Conservation (phyloP, 1,284 basidiomycete species). For the Cerrena zonata region DNA sequence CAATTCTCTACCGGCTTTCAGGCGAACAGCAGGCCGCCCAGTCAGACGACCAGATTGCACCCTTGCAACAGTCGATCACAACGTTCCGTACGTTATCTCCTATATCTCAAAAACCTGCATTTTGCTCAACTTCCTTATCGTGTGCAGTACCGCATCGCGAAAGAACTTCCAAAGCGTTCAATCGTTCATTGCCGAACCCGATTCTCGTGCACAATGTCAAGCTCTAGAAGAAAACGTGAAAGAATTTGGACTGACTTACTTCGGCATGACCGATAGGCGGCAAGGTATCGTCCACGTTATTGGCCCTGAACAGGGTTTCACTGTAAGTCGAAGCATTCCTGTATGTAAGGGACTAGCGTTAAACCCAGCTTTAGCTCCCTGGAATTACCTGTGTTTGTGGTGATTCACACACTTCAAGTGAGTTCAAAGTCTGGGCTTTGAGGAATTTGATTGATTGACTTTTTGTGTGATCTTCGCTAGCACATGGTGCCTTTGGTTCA, state of each 20-base stretch:
- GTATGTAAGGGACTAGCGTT: neutral
- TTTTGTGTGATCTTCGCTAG: constrained; percentile 32
- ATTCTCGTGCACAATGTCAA: constrained; percentile 86
- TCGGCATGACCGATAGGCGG: constrained; percentile 85
- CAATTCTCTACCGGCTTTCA: constrained; percentile 24
- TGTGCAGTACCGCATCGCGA: constrained; percentile 73
- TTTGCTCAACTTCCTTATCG: constrained; percentile 1
- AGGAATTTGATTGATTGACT: neutral
- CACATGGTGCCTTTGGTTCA: constrained; percentile 93
- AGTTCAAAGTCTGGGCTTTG: constrained; percentile 21
- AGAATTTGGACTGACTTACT: constrained; percentile 91
- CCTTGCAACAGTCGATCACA: constrained; percentile 92
- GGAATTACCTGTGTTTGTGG: constrained; percentile 95
- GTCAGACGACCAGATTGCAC: constrained; percentile 92
- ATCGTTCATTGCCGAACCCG: constrained; percentile 81
- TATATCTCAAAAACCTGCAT: neutral
- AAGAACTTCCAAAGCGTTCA: constrained; percentile 76
- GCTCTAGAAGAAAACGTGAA: constrained; percentile 94
- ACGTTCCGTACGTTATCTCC: constrained; percentile 73
- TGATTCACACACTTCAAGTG: constrained; percentile 90
- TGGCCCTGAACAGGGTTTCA: constrained; percentile 95
- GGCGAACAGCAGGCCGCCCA: constrained; percentile 73
- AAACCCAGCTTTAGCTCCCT: constrained; percentile 56
- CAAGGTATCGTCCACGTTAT: constrained; percentile 97
- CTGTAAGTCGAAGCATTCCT: constrained; percentile 41